Evolutionary conservation across 2,329 filamentous ascomycete species (phyloP), one percentile per base, ranked within the genome.

Genomic region (Tolypocladium tundrense): DNA sequence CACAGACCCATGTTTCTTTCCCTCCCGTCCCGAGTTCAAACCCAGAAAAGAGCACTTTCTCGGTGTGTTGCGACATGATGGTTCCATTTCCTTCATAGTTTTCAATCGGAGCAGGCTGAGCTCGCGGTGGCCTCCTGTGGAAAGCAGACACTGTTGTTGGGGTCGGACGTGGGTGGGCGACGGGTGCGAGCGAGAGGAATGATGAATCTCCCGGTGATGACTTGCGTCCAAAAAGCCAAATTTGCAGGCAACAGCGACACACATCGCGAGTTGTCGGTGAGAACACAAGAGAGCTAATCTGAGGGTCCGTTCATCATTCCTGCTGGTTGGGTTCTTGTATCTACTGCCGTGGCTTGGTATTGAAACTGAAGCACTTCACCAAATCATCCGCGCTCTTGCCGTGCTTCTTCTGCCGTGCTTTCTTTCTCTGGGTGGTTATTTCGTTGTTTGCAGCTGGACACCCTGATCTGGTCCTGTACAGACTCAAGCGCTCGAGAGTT

Each of bases 211-310:
- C 77, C 77, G 62, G 70, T 80, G 78, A 80, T 80, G 78, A 80
- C 73, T 65, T 75, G 69, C 65, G 72, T 75, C 78, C 78, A 79
- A 80, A 78, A 79, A 80, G 78, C 78, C 78, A 80, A 80, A 80
- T 77, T 80, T 80, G 77, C 75, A 80, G 77, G 67, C 75, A 79
- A 69, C 72, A 74, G 72, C 71, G 64, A 62, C 51, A 53, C 59
- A 58, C 59, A 41, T 56, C 63, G 67, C 71, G 75, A 64, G 77
- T 79, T 79, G 76, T 72, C 76, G 61, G 60, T 80, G 78, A 79
- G 78, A 80, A 80, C 76, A 70, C 66, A 71, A 76, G 78, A 80
- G 77, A 80, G 77, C 78, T 80, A 78, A 79, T 80, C 77, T 80
- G 78, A 80, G 78, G 77, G 77, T 67, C 64, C 33, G 56, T 60